A percentile compares a stretch with the other conserved stretches of the same genome.
Evolutionary conservation across 495 filamentous ascomycete genomes (phyloP).

Genomic region (Endocarpon pusillum): DNA sequence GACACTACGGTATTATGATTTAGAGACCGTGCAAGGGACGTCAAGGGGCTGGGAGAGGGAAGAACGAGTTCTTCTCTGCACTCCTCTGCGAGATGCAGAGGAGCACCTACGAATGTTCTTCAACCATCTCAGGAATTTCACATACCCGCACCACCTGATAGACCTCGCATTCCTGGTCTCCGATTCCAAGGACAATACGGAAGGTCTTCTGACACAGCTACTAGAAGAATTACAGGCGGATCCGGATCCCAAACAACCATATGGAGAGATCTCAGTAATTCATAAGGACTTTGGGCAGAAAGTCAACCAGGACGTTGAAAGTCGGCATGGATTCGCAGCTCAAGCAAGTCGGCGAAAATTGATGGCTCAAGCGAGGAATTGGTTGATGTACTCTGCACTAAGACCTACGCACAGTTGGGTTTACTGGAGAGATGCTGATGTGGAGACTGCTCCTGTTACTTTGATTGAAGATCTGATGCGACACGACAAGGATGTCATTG

Average conservation of each 20-base stretch:
- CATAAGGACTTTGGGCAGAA: slow-evolving; percentile 99
- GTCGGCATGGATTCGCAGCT: slow-evolving; percentile 91
- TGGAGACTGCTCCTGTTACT: slow-evolving; percentile 88
- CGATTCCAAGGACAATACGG: slow-evolving; percentile 85
- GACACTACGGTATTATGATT: slow-evolving; percentile 92
- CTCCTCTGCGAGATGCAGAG: slow-evolving; percentile 84
- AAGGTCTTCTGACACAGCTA: slow-evolving; percentile 53
- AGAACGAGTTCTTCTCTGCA: slow-evolving; percentile 89
- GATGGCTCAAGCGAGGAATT: slow-evolving; percentile 97
- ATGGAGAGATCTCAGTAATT: slow-evolving; percentile 92
- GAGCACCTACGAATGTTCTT: slow-evolving; percentile 97
- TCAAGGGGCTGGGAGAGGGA: slow-evolving; percentile 86
- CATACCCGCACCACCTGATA: slow-evolving; percentile 91
- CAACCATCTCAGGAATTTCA: slow-evolving; percentile 84
- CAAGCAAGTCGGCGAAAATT: slow-evolving; percentile 86
- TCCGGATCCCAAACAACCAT: slow-evolving; percentile 59
- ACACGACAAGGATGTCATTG: slow-evolving; percentile 97
- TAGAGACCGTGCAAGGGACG: slow-evolving; percentile 75
- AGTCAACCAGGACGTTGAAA: slow-evolving; percentile 95
- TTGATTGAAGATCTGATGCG: slow-evolving; percentile 97
- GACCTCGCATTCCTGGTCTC: slow-evolving; percentile 95
- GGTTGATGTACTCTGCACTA: slow-evolving; percentile 85
- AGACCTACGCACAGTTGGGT: slow-evolving; percentile 97
- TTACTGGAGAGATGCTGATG: slow-evolving; percentile 98
- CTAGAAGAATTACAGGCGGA: slow-evolving; percentile 69